Base-by-base conservation (phyloP, 2,329 filamentous ascomycete species). In the Lecanicillium sp. region DNA sequence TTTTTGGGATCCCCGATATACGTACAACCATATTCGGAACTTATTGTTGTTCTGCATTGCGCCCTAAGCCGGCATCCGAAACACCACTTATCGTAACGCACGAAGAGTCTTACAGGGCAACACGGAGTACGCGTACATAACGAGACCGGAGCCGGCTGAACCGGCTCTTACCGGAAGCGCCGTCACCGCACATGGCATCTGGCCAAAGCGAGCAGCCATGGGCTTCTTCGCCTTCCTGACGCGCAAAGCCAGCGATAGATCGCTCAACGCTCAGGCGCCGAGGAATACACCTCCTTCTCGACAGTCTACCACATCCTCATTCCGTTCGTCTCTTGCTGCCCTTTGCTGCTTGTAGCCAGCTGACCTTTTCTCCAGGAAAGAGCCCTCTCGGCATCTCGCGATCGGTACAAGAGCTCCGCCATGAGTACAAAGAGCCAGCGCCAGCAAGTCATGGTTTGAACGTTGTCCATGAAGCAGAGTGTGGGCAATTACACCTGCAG, bases 151-250 rank as follows among this genome's bases (percentile, higher is more conserved):
- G 25, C 22, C 25, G 15, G 3, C 28, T 27, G 31, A 34, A 33
- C 31, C 27, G 13, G 30, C 30, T n/a, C 31, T 7, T 27, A 29
- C 29, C 25, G 10, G 19, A 10, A 30, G n/a, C 17, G 13, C 25
- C n/a, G n/a, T n/a, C n/a, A n/a, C n/a, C n/a, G n/a, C 38, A 14
- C 18, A 14, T 17, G 13, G 30, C 37, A 39, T 15, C 12, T 10
- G 7, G 14, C 19, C 31, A 10, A 19, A 15, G 25, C 20, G n/a
- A 17, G 17, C 34, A 33, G 22, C 7, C 18, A 41, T 41, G 39
- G 39, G 39, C 7, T 34, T 41, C 18, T 30, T 41, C 14, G 17
- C 39, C 13, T 41, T 41, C 22, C 17, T 41, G 8, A 25, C 36
- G 18, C 27, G 39, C 12, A 36, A 34, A 17, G 14, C 28, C 17